phyloP scores from a whole-genome alignment of 805 yeast genomes.

The Nakazawaea wickerhamii region DNA sequence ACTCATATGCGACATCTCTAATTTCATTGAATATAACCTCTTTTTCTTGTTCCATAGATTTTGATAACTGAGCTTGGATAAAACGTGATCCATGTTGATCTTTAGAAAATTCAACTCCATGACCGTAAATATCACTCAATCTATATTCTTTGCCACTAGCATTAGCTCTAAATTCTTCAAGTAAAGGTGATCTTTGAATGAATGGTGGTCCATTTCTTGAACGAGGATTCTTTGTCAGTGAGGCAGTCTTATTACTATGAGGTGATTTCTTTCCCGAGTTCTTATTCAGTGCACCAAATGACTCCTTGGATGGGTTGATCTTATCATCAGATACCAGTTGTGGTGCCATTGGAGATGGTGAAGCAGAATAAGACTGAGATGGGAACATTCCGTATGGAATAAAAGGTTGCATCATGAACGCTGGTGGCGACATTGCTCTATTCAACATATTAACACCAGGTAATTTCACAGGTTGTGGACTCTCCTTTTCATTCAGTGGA shows the following conservation, averaged over 20 bases:
- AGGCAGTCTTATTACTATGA: constrained; percentile 1
- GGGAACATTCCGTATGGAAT: constrained; percentile 37
- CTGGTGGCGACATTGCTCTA: constrained; percentile 25
- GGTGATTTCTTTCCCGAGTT: constrained; percentile 1
- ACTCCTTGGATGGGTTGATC: not conserved
- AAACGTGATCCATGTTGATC: constrained; percentile 98
- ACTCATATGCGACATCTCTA: constrained; percentile 61
- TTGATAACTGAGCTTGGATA: constrained; percentile 80
- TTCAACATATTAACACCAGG: constrained; percentile 11
- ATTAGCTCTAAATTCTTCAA: constrained; percentile 80
- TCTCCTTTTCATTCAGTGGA: not conserved
- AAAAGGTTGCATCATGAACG: constrained; percentile 45
- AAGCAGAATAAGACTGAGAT: constrained; percentile 17
- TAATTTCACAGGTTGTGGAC: constrained; percentile 1
- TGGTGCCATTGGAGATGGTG: constrained; percentile 18
- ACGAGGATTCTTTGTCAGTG: constrained; percentile 1
- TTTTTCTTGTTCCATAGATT: constrained; percentile 58
- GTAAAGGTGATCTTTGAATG: constrained; percentile 67
- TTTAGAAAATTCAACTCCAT: constrained; percentile 84
- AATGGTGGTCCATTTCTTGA: constrained; percentile 23
- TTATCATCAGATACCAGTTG: constrained; percentile 6
- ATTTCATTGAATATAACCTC: constrained; percentile 83
- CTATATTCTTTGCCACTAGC: constrained; percentile 51
- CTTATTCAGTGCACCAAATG: constrained; percentile 9
- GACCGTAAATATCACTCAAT: constrained; percentile 75